Percentiles rank a stretch among this genome's conserved stretches.
Evolutionary conservation across 2,329 filamentous ascomycete species (phyloP).

Genomic region (Trichoderma atrobrunneum): DNA sequence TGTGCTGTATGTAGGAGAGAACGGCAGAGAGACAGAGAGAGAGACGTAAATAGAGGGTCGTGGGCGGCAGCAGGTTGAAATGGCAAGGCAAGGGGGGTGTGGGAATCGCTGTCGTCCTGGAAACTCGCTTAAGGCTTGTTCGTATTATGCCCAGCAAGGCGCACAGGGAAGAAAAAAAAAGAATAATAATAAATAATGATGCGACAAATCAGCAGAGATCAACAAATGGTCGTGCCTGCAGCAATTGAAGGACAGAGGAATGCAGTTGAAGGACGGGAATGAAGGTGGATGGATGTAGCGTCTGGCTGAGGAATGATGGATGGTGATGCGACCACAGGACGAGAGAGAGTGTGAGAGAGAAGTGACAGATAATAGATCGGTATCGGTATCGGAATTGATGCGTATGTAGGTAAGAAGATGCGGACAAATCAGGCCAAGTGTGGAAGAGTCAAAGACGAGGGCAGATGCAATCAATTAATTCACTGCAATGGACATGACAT

Average conservation of each 20-base stretch:
- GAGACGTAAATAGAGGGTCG: not conserved
- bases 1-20: not conserved
- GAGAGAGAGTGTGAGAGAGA: not conserved
- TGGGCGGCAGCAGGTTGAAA: constrained; percentile 1
- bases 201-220: not conserved
- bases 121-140: constrained; percentile 11
- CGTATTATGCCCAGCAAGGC: constrained; percentile 6
- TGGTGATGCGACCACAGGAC: not conserved
- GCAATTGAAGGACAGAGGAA: not conserved
- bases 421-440: not conserved
- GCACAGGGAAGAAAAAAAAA: not conserved
- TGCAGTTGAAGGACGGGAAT: not conserved
- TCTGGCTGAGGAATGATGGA: constrained; percentile 5
- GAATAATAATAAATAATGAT: not conserved
- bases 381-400: not conserved
- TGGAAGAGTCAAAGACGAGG: not conserved
- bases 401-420: no score
- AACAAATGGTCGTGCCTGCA: not conserved
- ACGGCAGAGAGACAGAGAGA: not conserved
- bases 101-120: constrained; percentile 10
- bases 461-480: not conserved
- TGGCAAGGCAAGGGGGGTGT: constrained; percentile 7
- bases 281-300: not conserved
- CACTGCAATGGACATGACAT: not conserved
- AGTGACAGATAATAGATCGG: not conserved